These are phyloP conservation scores for Diplodia corticola DNA, from an alignment of 2,329 filamentous ascomycete genomes.

Conservation along the genomic window DNA sequence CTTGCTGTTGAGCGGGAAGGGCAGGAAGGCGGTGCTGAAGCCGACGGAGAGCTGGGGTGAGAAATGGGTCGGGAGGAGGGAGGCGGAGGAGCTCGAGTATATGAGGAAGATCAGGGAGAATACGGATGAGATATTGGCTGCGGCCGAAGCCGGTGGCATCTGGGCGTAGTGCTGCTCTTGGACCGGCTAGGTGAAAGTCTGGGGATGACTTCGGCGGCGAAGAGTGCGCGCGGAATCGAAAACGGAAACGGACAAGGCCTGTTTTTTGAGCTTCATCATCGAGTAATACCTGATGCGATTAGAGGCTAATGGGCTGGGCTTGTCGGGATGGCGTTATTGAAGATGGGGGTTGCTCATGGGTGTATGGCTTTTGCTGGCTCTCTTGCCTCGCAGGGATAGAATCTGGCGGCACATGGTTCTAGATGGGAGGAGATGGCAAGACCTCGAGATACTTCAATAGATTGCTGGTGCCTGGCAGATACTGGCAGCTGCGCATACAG, in stretches of 20 bases:
- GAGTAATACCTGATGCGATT: neutral
- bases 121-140: neutral
- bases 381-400: neutral
- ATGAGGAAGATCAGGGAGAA: neutral
- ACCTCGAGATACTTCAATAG: neutral
- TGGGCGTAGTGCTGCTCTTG: neutral
- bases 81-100: neutral
- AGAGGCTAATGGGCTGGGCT: neutral
- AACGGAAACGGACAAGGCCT: neutral
- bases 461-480: neutral
- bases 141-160: neutral
- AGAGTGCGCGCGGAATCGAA: too few relatives aligned
- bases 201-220: neutral
- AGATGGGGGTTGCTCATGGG: neutral
- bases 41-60: neutral
- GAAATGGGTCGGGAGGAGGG: neutral
- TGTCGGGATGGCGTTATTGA: neutral
- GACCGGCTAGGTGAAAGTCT: neutral
- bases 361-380: neutral
- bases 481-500: neutral
- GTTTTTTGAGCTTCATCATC: neutral
- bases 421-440: neutral
- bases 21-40: neutral
- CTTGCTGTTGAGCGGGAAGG: neutral
- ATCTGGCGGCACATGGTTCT: neutral